Evolutionary conservation across 768 basidiomycete genomes (phyloP).

Genomic region (Crucibulum laeve): DNA sequence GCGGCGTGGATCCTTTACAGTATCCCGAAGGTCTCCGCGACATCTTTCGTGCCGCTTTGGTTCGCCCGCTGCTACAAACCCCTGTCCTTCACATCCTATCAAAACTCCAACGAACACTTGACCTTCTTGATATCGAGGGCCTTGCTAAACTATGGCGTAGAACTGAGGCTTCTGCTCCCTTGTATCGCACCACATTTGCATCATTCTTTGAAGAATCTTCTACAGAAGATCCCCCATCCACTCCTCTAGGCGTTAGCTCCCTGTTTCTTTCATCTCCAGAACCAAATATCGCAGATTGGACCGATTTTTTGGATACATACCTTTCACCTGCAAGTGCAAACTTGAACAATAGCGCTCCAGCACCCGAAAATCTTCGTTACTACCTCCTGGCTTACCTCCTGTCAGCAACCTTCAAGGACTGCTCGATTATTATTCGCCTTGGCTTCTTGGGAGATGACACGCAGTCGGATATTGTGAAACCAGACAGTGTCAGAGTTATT

Average conservation of each 20-base stretch:
- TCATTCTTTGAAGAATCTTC: constrained; percentile 14
- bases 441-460: constrained; percentile 21
- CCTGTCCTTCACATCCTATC: constrained; percentile 52
- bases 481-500: constrained; percentile 57
- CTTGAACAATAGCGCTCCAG: constrained; percentile 32
- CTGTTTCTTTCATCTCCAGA: constrained; percentile 30
- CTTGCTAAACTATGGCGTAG: constrained; percentile 44
- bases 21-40: constrained; percentile 33
- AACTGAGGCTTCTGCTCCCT: constrained; percentile 19
- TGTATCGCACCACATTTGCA: constrained; percentile 15
- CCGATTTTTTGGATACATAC: constrained; percentile 55
- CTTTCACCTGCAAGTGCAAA: constrained; percentile 23
- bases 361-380: constrained; percentile 47
- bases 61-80: constrained; percentile 43
- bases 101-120: constrained; percentile 69
- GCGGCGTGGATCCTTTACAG: constrained; percentile 9
- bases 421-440: constrained; percentile 53
- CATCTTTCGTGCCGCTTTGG: constrained; percentile 45
- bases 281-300: constrained; percentile 64
- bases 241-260: constrained; percentile 28
- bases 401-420: constrained; percentile 96
- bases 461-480: constrained; percentile 9
- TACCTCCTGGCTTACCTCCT: constrained; percentile 75
- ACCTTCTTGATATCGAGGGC: constrained; percentile 83
- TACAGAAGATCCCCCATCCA: constrained; percentile 13